Evolutionary conservation across 257 asterid species (phyloP).

Genomic region (Coffea eugenioides): DNA sequence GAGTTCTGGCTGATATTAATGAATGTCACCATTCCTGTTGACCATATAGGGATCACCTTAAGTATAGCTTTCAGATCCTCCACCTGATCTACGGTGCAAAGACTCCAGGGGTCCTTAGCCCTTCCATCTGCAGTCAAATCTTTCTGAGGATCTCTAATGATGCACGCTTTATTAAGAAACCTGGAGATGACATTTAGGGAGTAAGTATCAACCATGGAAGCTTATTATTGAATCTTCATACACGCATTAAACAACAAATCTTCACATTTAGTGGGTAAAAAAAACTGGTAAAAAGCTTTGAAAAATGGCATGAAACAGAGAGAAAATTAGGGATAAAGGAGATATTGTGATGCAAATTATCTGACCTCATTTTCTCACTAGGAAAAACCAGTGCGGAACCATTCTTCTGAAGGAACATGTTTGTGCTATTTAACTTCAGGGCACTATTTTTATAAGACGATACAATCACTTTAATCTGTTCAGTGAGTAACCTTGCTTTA

Average conservation of each 20-base stretch:
- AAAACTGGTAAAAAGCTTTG: background rate
- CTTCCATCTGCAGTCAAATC: conserved; percentile 42
- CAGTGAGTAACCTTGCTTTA: conserved; percentile 39
- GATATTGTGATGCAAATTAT: background rate
- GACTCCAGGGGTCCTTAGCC: conserved; percentile 54
- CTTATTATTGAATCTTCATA: too few species aligned
- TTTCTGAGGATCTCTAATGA: conserved; percentile 35
- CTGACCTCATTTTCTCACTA: conserved; percentile 49
- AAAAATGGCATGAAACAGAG: background rate
- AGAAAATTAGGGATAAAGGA: background rate
- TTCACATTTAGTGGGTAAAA: background rate
- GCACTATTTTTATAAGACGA: conserved; percentile 57
- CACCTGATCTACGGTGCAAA: conserved; percentile 72
- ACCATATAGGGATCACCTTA: conserved; percentile 69
- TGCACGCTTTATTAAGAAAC: conserved; percentile 75
- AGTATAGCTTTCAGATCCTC: conserved; percentile 70
- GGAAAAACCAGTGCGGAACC: conserved; percentile 44
- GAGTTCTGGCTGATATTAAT: conserved; percentile 52
- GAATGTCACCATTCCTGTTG: conserved; percentile 54
- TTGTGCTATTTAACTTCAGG: conserved; percentile 13
- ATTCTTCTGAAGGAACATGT: conserved; percentile 30
- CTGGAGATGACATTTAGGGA: conserved; percentile 25
- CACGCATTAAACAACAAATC: background rate
- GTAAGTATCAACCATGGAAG: background rate
- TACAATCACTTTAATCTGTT: conserved; percentile 47